Evolutionary conservation across 495 filamentous ascomycete species (phyloP).

Genomic region (Penicillium desertorum): DNA sequence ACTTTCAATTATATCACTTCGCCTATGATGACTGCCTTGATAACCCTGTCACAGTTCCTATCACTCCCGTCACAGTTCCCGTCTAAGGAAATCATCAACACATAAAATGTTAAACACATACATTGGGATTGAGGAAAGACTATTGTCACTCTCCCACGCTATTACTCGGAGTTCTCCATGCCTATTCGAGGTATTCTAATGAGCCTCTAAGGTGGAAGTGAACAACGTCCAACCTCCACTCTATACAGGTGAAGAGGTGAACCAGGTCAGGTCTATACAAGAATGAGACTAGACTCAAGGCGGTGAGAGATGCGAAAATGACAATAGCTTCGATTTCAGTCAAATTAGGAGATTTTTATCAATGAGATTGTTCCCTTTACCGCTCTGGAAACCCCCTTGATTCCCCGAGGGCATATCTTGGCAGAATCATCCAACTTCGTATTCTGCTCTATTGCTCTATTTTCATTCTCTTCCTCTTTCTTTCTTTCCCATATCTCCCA

Average conservation of each 20-base stretch:
- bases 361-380: slow-evolving; percentile 14
- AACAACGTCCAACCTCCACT: no score
- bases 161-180: not conserved
- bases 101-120: no score
- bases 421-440: slow-evolving; percentile 9
- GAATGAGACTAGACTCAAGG: slow-evolving; percentile 1
- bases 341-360: slow-evolving; percentile 13
- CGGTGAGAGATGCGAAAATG: slow-evolving; percentile 14
- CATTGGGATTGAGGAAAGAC: not conserved
- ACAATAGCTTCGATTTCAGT: slow-evolving; percentile 15
- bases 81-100: no score
- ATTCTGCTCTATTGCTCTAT: slow-evolving; percentile 10
- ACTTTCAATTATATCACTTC: not conserved
- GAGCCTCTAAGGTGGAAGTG: not conserved
- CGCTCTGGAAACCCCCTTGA: slow-evolving; percentile 14
- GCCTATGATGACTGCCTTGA: not conserved
- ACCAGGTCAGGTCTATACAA: not conserved
- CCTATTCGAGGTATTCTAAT: not conserved
- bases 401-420: not conserved
- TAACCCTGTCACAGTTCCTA: not conserved
- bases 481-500: slow-evolving; percentile 9
- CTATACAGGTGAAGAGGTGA: not conserved
- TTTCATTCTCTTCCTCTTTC: slow-evolving; percentile 4
- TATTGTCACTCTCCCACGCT: not conserved
- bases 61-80: not conserved